These are phyloP conservation scores for Fonsecaea pedrosoi DNA, from an alignment of 2,329 filamentous ascomycete species.

Conservation along the genomic window DNA sequence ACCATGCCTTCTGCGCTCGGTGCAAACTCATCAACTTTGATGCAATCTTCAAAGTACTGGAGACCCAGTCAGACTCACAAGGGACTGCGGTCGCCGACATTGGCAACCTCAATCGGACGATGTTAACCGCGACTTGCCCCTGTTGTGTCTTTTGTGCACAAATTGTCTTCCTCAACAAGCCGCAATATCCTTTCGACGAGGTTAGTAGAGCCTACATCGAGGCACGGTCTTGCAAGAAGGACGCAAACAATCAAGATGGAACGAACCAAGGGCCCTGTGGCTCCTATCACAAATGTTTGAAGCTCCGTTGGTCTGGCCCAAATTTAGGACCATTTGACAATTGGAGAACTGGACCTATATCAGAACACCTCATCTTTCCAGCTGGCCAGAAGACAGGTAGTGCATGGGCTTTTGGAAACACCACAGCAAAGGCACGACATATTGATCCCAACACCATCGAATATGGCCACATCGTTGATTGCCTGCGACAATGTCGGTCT, in stretches of 20 bases:
- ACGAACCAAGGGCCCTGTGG: neutral
- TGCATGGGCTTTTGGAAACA: neutral
- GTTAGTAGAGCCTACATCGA: neutral
- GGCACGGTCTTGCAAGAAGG: neutral
- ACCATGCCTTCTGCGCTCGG: neutral
- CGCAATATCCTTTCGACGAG: slow-evolving; percentile 4
- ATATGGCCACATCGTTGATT: neutral
- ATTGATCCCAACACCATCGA: neutral
- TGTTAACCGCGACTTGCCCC: neutral
- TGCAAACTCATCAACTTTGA: slow-evolving; percentile 13
- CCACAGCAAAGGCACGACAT: neutral
- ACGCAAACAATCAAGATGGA: neutral
- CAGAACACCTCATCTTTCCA: slow-evolving; percentile 16
- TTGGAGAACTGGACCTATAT: slow-evolving; percentile 8
- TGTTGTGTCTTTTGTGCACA: slow-evolving; percentile 12
- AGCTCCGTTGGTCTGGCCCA: slow-evolving; percentile 7
- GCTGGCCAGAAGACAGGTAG: neutral
- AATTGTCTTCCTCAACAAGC: slow-evolving; percentile 13
- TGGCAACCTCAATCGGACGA: neutral
- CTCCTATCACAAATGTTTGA: slow-evolving; percentile 10
- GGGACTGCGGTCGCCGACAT: neutral
- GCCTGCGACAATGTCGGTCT: slow-evolving; percentile 5
- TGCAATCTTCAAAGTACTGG: neutral
- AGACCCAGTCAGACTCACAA: neutral
- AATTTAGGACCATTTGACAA: neutral